These are phyloP conservation scores for Cydonia oblonga DNA, from an alignment of 331 rosid species.

Conservation along the genomic window DNA sequence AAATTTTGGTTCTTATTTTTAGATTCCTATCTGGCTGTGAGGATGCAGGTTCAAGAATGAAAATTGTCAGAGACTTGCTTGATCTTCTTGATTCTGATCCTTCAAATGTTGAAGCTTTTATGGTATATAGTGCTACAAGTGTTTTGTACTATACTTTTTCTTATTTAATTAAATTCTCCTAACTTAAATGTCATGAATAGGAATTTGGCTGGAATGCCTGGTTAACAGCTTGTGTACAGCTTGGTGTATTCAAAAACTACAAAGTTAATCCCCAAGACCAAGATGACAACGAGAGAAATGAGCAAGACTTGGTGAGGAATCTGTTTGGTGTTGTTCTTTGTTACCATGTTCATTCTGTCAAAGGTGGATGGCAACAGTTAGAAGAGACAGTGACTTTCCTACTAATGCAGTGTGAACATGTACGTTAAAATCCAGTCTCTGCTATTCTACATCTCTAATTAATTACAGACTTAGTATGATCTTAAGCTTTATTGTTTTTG, in stretches of 20 bases:
- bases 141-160: not conserved
- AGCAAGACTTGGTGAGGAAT: slow-evolving; percentile 50
- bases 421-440: slow-evolving; percentile 35
- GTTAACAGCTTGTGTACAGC: slow-evolving; percentile 64
- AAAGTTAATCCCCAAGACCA: slow-evolving; percentile 27
- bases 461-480: not conserved
- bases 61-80: slow-evolving; percentile 68
- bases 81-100: slow-evolving; percentile 94
- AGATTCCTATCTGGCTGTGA: slow-evolving; percentile 69
- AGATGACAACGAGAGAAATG: slow-evolving; percentile 38
- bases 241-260: slow-evolving; percentile 57
- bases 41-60: slow-evolving; percentile 49
- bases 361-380: slow-evolving; percentile 97
- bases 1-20: slow-evolving; percentile 72
- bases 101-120: slow-evolving; percentile 87
- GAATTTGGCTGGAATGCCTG: slow-evolving; percentile 96
- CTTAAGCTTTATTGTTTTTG: slow-evolving; percentile 7
- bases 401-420: slow-evolving; percentile 51
- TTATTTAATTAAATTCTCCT: slow-evolving; percentile 8
- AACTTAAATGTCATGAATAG: slow-evolving; percentile 29
- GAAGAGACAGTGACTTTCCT: slow-evolving; percentile 81
- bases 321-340: slow-evolving; percentile 75
- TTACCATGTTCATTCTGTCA: slow-evolving; percentile 61
- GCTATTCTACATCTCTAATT: slow-evolving; percentile 4
- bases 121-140: slow-evolving; percentile 41